These are phyloP conservation scores for Fraxinus quadrangulata DNA, from an alignment of 257 asterid species.

Conservation along the genomic window DNA sequence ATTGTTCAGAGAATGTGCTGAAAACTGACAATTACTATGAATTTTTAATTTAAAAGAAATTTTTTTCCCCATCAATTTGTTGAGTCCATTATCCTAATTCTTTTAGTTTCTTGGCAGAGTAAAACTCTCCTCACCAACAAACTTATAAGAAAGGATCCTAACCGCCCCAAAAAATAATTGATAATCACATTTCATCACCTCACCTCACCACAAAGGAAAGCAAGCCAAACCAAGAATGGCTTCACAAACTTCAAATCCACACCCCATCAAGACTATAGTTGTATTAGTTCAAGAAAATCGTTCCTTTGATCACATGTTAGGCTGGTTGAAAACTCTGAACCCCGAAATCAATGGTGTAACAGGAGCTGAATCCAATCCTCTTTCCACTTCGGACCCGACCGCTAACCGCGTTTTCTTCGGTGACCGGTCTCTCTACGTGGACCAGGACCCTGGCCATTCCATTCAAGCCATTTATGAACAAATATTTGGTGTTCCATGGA, in stretches of 20 bases:
- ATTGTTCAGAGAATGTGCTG: neutral
- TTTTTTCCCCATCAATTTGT: neutral
- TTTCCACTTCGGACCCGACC: conserved; percentile 42
- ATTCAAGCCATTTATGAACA: conserved; percentile 64
- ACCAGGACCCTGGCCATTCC: conserved; percentile 75
- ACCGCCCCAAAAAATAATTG: neutral
- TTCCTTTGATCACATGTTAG: conserved; percentile 77
- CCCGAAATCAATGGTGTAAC: conserved; percentile 68
- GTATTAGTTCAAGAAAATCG: conserved; percentile 77
- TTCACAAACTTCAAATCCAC: conserved; percentile 22
- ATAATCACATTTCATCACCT: neutral
- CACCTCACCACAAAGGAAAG: neutral
- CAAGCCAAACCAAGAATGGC: conserved; percentile 15
- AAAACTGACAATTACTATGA: neutral
- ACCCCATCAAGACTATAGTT: conserved; percentile 72
- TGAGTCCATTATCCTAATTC: neutral
- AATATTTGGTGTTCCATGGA: conserved; percentile 55
- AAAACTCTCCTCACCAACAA: conserved; percentile 2
- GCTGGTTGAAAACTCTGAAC: conserved; percentile 79
- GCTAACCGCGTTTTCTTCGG: conserved; percentile 37
- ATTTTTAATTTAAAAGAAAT: neutral
- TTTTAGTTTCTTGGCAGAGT: neutral
- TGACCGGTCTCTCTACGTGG: conserved; percentile 49
- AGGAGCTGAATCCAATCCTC: conserved; percentile 59
- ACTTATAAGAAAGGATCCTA: neutral